These are phyloP conservation scores for sunflower (Helianthus annuus) DNA, from an alignment of 129 eudicot genomes.

Conservation along the genomic window DNA sequence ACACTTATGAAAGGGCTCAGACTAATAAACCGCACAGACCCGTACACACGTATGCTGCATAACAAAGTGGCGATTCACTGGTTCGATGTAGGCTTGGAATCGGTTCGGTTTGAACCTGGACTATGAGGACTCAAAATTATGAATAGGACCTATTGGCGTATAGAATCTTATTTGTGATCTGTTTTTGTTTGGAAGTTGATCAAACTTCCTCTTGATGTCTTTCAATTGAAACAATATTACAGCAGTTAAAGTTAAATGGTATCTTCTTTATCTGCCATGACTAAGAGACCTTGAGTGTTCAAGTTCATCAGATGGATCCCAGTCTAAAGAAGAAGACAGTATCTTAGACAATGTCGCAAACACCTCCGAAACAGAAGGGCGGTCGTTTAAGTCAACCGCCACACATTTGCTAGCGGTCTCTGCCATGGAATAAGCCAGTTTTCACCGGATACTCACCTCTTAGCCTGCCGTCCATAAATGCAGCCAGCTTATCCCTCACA, in stretches of 20 bases:
- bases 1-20: no score
- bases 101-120: not conserved
- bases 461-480: slow-evolving; percentile 59
- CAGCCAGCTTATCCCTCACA: slow-evolving; percentile 60
- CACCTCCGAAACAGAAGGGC: slow-evolving; percentile 59
- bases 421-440: slow-evolving; percentile 67
- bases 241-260: not conserved
- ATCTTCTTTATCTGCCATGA: slow-evolving; percentile 39
- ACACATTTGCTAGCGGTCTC: slow-evolving; percentile 67
- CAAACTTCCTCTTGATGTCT: not conserved
- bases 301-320: slow-evolving; percentile 84
- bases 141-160: not conserved
- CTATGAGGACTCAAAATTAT: not conserved
- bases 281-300: slow-evolving; percentile 52
- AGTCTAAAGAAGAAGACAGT: slow-evolving; percentile 60
- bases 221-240: no score
- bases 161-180: not conserved
- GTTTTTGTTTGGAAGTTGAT: not conserved
- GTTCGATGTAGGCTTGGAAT: no score
- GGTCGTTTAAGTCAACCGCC: slow-evolving; percentile 55
- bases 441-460: slow-evolving; percentile 69
- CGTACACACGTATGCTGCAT: no score
- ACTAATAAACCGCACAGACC: no score
- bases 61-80: no score
- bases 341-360: slow-evolving; percentile 56